Conservation (phyloP, 2,329 filamentous ascomycete species). For the Blastomyces silverae region DNA sequence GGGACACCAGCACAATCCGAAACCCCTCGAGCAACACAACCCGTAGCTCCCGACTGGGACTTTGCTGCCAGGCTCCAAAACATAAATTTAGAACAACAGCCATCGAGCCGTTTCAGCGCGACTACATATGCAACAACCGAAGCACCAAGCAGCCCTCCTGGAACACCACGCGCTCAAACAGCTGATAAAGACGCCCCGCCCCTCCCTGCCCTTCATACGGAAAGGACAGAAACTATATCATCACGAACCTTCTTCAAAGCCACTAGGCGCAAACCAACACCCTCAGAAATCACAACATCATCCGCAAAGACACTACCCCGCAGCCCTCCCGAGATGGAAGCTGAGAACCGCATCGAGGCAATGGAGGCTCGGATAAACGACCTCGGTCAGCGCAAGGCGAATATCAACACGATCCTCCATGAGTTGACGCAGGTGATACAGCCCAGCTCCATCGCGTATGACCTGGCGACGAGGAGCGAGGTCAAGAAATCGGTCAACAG, state of each 20-base stretch:
- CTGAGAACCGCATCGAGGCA: conserved; percentile 58
- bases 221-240: conserved; percentile 33
- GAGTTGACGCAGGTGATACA: conserved; percentile 76
- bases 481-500: conserved; percentile 59
- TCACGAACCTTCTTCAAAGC: conserved; percentile 27
- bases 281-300: conserved; percentile 29
- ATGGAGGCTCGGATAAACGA: conserved; percentile 60
- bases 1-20: conserved; percentile 20
- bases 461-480: conserved; percentile 53
- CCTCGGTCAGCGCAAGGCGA: conserved; percentile 60
- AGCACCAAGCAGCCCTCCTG: conserved; percentile 37
- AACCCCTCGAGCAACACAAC: neutral
- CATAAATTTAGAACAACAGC: conserved; percentile 45
- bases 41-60: conserved; percentile 23
- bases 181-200: conserved; percentile 34
- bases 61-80: conserved; percentile 31
- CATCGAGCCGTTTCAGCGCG: conserved; percentile 57
- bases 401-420: conserved; percentile 64
- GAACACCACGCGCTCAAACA: conserved; percentile 36
- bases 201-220: conserved; percentile 27
- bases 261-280: conserved; percentile 39
- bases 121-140: conserved; percentile 55
- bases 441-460: conserved; percentile 58
- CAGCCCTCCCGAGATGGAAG: conserved; percentile 54
- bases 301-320: conserved; percentile 53